Conservation (phyloP, 2,329 filamentous ascomycete species). For the Rugonectria rugulosa region DNA sequence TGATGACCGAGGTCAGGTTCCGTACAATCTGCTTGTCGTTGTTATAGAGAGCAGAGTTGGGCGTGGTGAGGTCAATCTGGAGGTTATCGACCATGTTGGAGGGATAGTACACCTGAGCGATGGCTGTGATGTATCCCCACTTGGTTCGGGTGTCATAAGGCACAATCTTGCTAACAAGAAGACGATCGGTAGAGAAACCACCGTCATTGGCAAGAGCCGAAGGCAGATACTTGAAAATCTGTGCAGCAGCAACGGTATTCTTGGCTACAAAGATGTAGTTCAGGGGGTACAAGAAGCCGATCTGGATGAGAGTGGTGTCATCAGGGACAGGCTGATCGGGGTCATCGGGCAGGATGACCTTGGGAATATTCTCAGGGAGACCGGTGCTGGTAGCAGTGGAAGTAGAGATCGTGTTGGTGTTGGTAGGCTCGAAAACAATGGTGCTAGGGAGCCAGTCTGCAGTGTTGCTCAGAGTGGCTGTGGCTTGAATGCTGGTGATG, state of each 20-base stretch:
- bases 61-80: constrained; percentile 72
- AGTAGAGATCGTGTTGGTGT: constrained; percentile 38
- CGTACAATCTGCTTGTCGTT: constrained; percentile 70
- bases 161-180: constrained; percentile 74
- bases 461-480: constrained; percentile 53
- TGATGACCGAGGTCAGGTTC: constrained; percentile 81
- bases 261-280: constrained; percentile 85
- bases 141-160: constrained; percentile 76
- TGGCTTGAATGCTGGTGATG: constrained; percentile 52
- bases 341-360: constrained; percentile 75
- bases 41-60: constrained; percentile 78
- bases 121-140: constrained; percentile 82
- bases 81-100: constrained; percentile 72
- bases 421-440: constrained; percentile 62
- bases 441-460: constrained; percentile 65
- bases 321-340: constrained; percentile 60
- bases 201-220: constrained; percentile 70
- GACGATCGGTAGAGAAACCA: constrained; percentile 62
- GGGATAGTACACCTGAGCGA: constrained; percentile 75
- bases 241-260: constrained; percentile 75
- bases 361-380: constrained; percentile 73
- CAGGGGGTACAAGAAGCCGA: constrained; percentile 82
- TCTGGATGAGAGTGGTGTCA: constrained; percentile 77
- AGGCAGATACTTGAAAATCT: constrained; percentile 85
- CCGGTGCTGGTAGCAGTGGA: constrained; percentile 53